These are phyloP conservation scores for Kurtzmaniella quercitrusa DNA, from an alignment of 1,139 yeast genomes.

Conservation along the genomic window DNA sequence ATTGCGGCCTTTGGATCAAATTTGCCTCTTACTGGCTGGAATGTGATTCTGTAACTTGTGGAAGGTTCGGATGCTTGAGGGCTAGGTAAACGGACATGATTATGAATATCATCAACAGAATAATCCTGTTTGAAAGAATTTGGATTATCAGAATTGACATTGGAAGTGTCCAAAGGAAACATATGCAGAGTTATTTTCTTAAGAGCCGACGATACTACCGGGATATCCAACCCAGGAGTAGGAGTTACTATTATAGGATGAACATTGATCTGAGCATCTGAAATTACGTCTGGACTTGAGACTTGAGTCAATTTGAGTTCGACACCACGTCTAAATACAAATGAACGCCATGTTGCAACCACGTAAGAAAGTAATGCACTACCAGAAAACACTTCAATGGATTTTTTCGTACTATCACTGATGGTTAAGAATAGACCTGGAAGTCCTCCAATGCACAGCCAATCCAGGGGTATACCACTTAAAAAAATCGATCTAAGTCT, in stretches of 20 bases:
- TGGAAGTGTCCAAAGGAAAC: slow-evolving; percentile 48
- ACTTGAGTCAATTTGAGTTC: slow-evolving; percentile 42
- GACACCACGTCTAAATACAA: slow-evolving; percentile 81
- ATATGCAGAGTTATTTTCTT: slow-evolving; percentile 35
- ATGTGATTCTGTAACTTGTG: slow-evolving; percentile 58
- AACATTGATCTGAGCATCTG: slow-evolving; percentile 52
- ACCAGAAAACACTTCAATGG: slow-evolving; percentile 35
- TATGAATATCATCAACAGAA: slow-evolving; percentile 37
- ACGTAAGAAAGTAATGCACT: slow-evolving; percentile 46
- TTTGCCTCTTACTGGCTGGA: slow-evolving; percentile 72
- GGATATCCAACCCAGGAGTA: slow-evolving; percentile 3
- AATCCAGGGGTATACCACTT: slow-evolving; percentile 62
- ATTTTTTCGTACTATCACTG: slow-evolving; percentile 72
- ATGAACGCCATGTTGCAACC: slow-evolving; percentile 79
- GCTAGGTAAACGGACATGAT: slow-evolving; percentile 35
- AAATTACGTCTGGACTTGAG: slow-evolving; percentile 29
- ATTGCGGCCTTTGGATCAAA: slow-evolving; percentile 66
- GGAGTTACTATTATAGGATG: slow-evolving; percentile 44
- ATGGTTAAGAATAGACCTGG: slow-evolving; percentile 85
- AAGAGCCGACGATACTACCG: slow-evolving; percentile 11
- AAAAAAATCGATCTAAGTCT: slow-evolving; percentile 64
- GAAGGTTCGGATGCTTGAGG: slow-evolving; percentile 28
- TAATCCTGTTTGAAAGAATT: slow-evolving; percentile 39
- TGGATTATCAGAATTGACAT: slow-evolving; percentile 35
- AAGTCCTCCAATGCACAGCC: slow-evolving; percentile 81